Percentiles rank a stretch among this genome's conserved stretches.
Evolutionary conservation across 371 early-diverging fungal species (phyloP).

Genomic region (Mucor sp.): DNA sequence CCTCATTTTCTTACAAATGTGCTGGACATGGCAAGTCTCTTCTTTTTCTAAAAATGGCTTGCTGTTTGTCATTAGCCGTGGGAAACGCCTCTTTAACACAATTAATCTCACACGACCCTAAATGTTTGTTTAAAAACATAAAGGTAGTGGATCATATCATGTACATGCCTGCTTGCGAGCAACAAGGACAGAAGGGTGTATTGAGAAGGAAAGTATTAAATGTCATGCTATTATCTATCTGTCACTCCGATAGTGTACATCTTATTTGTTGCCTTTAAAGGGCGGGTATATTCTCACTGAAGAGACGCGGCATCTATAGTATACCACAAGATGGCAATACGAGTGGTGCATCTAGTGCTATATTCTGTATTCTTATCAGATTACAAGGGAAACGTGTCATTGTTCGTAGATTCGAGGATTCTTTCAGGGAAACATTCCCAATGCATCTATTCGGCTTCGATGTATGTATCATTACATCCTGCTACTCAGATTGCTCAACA

Average conservation of each 20-base stretch:
- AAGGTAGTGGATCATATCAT: not conserved
- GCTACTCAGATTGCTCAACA: not conserved
- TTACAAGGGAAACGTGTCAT: not conserved
- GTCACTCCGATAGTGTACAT: not conserved
- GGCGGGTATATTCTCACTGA: constrained; percentile 3
- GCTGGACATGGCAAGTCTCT: not conserved
- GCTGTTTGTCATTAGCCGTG: not conserved
- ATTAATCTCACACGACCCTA: not conserved
- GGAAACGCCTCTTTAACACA: not conserved
- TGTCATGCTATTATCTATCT: constrained; percentile 5
- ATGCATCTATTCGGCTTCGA: not conserved
- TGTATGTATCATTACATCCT: not conserved
- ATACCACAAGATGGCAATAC: not conserved
- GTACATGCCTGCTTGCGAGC: not conserved
- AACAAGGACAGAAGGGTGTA: not conserved
- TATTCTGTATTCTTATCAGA: not conserved
- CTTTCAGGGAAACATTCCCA: not conserved
- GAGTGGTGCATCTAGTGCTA: not conserved
- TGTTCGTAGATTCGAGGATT: not conserved
- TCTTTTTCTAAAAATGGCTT: not conserved
- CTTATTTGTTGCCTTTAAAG: constrained; percentile 15
- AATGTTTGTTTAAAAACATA: not conserved
- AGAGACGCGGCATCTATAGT: not conserved
- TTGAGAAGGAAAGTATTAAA: constrained; percentile 2
- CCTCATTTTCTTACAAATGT: not conserved